phyloP scores from a whole-genome alignment of 768 basidiomycete genomes.

The Suillus tomentosus region DNA sequence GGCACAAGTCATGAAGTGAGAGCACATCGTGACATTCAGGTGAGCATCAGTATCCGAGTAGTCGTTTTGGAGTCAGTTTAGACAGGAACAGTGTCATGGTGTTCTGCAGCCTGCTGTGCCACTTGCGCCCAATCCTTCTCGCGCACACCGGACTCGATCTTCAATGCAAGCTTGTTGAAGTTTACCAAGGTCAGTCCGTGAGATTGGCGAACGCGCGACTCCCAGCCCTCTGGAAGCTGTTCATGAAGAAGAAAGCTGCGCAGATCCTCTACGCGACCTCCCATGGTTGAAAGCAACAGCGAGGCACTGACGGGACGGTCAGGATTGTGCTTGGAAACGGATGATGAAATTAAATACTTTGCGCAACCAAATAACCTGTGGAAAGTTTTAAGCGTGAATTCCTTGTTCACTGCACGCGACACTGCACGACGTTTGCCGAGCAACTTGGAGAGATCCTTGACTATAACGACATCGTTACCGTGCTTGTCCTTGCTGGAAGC shows the following conservation, averaged over 20 bases:
- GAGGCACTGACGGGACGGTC: background rate
- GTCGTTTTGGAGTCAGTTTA: background rate
- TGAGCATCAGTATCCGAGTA: background rate
- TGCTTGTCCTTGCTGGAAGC: slow-evolving; percentile 1
- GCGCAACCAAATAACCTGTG: background rate
- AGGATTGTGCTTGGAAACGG: background rate
- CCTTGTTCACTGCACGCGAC: background rate
- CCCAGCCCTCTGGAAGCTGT: background rate
- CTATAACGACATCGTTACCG: background rate
- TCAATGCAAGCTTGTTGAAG: slow-evolving; percentile 1
- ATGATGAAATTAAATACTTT: background rate
- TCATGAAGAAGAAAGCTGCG: background rate
- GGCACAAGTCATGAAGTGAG: background rate
- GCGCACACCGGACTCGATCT: background rate
- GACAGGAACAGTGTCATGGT: background rate
- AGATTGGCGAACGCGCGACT: background rate
- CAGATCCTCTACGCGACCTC: background rate
- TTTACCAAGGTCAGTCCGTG: background rate
- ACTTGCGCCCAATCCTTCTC: slow-evolving; percentile 5
- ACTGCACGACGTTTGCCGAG: slow-evolving; percentile 4
- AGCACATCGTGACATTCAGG: background rate
- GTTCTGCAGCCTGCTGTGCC: background rate
- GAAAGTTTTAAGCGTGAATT: background rate
- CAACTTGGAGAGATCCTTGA: background rate
- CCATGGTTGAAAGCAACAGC: background rate